phyloP scores from a whole-genome alignment of 73 alveolate species.

The Breviolum minutum region DNA sequence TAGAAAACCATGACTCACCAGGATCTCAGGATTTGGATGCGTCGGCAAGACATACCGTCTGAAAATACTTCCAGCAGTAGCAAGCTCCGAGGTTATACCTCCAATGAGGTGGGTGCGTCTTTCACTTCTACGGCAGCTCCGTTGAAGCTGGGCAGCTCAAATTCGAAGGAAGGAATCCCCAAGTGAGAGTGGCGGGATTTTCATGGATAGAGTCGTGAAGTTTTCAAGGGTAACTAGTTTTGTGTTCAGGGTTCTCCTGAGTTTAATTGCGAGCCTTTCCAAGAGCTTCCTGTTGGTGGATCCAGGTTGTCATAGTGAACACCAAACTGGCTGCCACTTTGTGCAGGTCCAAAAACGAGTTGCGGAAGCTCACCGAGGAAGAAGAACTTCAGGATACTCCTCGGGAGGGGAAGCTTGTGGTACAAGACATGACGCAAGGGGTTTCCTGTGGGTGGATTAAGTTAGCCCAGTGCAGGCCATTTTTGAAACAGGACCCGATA shows the following conservation, averaged over 20 bases:
- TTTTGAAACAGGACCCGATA: too few species aligned
- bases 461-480: too few species aligned
- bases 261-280: background rate
- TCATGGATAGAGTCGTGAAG: background rate
- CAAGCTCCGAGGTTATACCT: slow-evolving; percentile 53
- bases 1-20: too few species aligned
- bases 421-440: too few species aligned
- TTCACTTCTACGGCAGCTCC: slow-evolving; percentile 89
- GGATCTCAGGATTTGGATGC: too few species aligned
- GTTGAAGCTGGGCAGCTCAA: background rate
- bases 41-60: too few species aligned
- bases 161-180: background rate
- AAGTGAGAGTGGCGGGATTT: background rate
- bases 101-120: slow-evolving; percentile 79
- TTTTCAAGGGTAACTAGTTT: background rate
- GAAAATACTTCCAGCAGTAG: too few species aligned
- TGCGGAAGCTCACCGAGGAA: slow-evolving; percentile 72
- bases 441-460: too few species aligned
- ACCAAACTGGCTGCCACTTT: background rate
- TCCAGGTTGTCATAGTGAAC: background rate
- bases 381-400: slow-evolving; percentile 61
- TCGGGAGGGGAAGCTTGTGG: too few species aligned
- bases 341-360: slow-evolving; percentile 72
- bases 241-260: background rate
- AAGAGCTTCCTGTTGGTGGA: background rate